These are phyloP conservation scores for Penicillium sp. DNA, from an alignment of 2,329 filamentous ascomycete species.

Conservation along the genomic window DNA sequence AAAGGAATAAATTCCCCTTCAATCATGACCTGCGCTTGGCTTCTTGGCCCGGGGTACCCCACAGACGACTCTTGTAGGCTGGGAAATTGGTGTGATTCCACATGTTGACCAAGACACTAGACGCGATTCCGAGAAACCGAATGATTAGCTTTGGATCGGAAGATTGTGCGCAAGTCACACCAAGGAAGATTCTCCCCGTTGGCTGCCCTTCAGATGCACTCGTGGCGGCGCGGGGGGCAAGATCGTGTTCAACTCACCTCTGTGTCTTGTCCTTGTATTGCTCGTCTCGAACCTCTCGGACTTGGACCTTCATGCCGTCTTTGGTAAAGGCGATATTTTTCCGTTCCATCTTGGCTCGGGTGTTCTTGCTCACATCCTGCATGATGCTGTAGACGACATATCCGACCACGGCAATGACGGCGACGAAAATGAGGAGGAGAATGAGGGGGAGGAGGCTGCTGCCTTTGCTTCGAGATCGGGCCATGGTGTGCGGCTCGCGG, in stretches of 20 bases:
- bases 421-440: conserved; percentile 51
- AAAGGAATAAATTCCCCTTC: too few relatives aligned
- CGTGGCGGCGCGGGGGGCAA: background rate
- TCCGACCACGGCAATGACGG: conserved; percentile 47
- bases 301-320: conserved; percentile 56
- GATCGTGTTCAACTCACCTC: conserved; percentile 32
- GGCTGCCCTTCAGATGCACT: too few relatives aligned
- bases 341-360: conserved; percentile 57
- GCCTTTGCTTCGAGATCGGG: conserved; percentile 11
- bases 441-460: conserved; percentile 50
- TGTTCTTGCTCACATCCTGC: conserved; percentile 53
- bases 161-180: too few relatives aligned
- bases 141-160: background rate
- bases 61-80: conserved; percentile 42
- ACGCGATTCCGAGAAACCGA: background rate
- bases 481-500: conserved; percentile 11
- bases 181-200: too few relatives aligned
- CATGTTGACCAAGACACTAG: conserved; percentile 44
- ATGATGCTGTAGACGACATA: conserved; percentile 55
- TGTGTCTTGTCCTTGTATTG: conserved; percentile 56
- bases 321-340: conserved; percentile 56
- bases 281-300: conserved; percentile 54
- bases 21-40: conserved; percentile 26
- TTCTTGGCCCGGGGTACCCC: conserved; percentile 28
- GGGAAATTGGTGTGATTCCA: conserved; percentile 46